Base-by-base conservation (phyloP, 805 yeast species). In the Hanseniaspora jakobsenii region DNA sequence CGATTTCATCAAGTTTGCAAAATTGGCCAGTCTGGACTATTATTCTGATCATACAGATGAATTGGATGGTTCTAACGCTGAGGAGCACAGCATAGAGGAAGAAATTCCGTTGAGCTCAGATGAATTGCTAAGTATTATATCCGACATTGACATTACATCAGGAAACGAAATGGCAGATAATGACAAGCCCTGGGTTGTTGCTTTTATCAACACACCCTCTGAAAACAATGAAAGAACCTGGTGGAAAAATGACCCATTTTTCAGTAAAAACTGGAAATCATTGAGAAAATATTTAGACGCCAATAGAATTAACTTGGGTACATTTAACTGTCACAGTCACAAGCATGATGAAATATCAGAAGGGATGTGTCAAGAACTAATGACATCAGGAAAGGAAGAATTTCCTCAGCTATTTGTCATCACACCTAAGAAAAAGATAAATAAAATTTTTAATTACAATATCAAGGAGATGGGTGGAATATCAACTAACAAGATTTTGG, bases 211-310 rank as follows among this genome's bases (percentile, higher is more conserved):
- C 17, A 29, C 34, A 23, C 3, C 27, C 4, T 22, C 37, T 16
- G 14, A 19, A 3, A 22, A 22, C 7, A n/a, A 19, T 12, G 32
- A 32, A 24, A 28, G 19, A 6, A 27, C 27, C 22, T 41, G 45
- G 45, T 41, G 38, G 38, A 22, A 9, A 7, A 22, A 16, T 6
- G 28, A 34, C 22, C 6, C 29, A 7, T 41, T 17, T 17, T 68
- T 71, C 48, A 70, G 72, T 49, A 67, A 69, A 48, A 52, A 65
- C 1, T 82, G 89, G 91, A 71, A 69, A 40, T 59, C 67, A 26
- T 56, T 77, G 4, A 69, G 79, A 6, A 73, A 73, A 51, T 69
- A 66, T 22, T 55, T 80, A 6, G 49, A 55, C 8, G 51, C 62
- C 4, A 49, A 55, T 1, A 54, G 52, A 3, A 62, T 71, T 19